phyloP scores from a whole-genome alignment of 768 basidiomycete species.

The Leucosporidium scottii region DNA sequence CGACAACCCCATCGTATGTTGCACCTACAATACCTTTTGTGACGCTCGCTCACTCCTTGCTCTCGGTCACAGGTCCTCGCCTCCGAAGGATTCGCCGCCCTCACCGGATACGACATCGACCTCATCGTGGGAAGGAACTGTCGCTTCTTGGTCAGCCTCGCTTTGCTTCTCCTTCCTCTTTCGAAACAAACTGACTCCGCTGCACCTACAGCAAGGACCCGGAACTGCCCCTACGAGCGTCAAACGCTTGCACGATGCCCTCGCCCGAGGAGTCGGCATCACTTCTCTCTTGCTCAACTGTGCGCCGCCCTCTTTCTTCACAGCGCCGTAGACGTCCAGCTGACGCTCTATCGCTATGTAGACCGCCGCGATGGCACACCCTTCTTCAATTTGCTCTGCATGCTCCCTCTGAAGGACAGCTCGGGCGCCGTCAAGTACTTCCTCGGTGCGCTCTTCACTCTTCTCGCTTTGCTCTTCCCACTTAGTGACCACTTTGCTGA shows the following conservation, averaged over 20 bases:
- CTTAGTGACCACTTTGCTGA: background rate
- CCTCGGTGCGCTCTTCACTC: constrained; percentile 9
- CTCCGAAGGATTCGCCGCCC: constrained; percentile 10
- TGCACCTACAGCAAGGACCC: constrained; percentile 25
- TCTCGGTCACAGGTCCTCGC: constrained; percentile 3
- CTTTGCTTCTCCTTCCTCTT: background rate
- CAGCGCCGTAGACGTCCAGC: too few relatives aligned
- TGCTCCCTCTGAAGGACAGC: constrained; percentile 24
- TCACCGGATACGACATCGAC: constrained; percentile 16
- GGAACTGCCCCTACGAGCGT: constrained; percentile 12
- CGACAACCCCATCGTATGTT: constrained; percentile 26
- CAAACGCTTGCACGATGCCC: constrained; percentile 7
- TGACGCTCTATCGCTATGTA: background rate
- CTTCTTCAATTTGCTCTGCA: constrained; percentile 17
- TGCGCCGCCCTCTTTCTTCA: background rate
- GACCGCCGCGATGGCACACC: constrained; percentile 5
- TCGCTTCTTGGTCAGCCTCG: background rate
- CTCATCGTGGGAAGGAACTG: constrained; percentile 28
- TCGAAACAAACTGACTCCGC: too few relatives aligned
- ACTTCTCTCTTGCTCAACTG: constrained; percentile 25
- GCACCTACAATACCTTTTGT: background rate
- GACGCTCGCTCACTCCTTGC: background rate
- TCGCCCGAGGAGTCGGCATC: constrained; percentile 7
- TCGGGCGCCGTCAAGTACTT: constrained; percentile 17
- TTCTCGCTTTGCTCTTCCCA: background rate